Conservation (phyloP, 1,284 basidiomycete species). For the Earliella scabrosa region DNA sequence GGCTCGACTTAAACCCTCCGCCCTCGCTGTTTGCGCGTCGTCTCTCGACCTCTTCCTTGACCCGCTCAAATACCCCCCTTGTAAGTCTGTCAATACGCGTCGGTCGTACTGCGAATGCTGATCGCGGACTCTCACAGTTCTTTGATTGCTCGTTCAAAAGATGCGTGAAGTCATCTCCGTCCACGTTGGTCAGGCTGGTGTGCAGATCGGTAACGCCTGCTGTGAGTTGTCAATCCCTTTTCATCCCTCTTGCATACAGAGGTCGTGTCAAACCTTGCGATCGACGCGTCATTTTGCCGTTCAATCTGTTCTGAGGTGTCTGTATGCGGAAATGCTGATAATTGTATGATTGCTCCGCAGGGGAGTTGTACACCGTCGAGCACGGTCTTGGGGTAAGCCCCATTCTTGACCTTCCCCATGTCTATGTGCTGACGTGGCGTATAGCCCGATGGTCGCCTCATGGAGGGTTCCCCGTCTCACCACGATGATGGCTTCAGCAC, state of each 20-base stretch:
- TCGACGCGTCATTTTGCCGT: slow-evolving; percentile 35
- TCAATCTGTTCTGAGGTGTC: not conserved
- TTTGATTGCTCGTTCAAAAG: slow-evolving; percentile 33
- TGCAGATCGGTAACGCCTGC: slow-evolving; percentile 96
- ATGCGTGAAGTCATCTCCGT: slow-evolving; percentile 96
- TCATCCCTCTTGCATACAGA: slow-evolving; percentile 15
- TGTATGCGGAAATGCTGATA: slow-evolving; percentile 8
- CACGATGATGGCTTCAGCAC: slow-evolving; percentile 96
- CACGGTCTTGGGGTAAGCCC: slow-evolving; percentile 91
- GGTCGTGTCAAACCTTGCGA: slow-evolving; percentile 1
- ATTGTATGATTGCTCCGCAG: slow-evolving; percentile 35
- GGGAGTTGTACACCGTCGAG: slow-evolving; percentile 94
- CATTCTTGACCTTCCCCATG: slow-evolving; percentile 13
- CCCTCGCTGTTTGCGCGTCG: slow-evolving; percentile 30
- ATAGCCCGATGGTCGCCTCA: slow-evolving; percentile 91
- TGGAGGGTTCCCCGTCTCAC: slow-evolving; percentile 72
- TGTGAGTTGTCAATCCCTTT: slow-evolving; percentile 58
- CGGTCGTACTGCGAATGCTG: not conserved
- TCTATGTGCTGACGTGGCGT: slow-evolving; percentile 12
- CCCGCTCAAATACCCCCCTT: slow-evolving; percentile 29
- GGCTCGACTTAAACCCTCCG: slow-evolving; percentile 29
- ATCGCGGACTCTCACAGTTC: slow-evolving; percentile 6
- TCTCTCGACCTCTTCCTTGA: slow-evolving; percentile 39
- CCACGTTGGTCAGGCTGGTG: slow-evolving; percentile 95
- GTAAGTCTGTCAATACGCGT: slow-evolving; percentile 29